These are phyloP conservation scores for Beauveria brongniartii DNA, from an alignment of 2,329 filamentous ascomycete species.

Conservation along the genomic window DNA sequence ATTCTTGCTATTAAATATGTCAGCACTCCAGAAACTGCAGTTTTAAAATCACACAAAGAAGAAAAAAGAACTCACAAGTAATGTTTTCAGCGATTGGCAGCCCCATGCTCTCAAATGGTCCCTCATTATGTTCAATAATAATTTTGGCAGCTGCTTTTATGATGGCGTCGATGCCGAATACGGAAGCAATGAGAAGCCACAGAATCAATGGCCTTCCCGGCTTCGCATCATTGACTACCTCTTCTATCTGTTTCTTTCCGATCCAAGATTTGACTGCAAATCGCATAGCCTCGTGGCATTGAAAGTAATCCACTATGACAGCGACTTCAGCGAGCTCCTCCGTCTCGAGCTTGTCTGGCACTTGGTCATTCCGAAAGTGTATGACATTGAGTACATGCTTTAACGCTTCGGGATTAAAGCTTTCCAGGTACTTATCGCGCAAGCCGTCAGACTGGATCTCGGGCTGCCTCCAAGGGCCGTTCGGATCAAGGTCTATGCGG, in stretches of 20 bases:
- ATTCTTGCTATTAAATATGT: background rate
- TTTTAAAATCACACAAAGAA: background rate
- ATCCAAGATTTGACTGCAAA: background rate
- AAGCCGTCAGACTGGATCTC: background rate
- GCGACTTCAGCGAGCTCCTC: background rate
- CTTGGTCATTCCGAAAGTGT: background rate
- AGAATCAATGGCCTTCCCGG: background rate
- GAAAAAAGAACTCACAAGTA: background rate
- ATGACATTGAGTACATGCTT: background rate
- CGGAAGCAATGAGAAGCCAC: background rate
- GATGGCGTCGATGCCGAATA: background rate
- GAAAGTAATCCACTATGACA: constrained; percentile 1
- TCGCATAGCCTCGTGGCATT: constrained; percentile 12
- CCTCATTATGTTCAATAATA: background rate
- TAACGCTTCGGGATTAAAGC: background rate
- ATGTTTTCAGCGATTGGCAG: background rate
- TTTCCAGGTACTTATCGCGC: background rate
- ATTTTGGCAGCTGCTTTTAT: background rate
- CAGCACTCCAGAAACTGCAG: background rate
- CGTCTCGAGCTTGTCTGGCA: constrained; percentile 12
- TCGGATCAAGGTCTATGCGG: background rate
- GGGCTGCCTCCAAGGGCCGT: background rate
- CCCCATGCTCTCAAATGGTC: background rate
- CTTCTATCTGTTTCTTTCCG: rapidly evolving
- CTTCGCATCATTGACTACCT: background rate